Evolutionary conservation across 192 early-diverging fungal genomes (phyloP), one percentile per base, ranked within the genome.

Genomic region (Lobosporangium transversale): DNA sequence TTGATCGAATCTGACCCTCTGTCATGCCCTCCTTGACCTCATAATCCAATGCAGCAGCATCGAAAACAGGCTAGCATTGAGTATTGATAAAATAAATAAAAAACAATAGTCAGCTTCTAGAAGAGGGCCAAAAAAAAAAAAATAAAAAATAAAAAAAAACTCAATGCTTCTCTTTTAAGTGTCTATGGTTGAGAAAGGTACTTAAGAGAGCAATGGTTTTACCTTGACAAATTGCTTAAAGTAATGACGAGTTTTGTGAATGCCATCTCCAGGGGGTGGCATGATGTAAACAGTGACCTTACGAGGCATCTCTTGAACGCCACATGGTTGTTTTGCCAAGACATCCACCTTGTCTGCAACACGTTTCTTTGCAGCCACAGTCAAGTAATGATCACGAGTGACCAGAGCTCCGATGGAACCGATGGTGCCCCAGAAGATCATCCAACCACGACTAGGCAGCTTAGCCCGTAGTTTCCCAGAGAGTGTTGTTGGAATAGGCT

Each of bases 41-140:
- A 48, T 82, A 82, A 47, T 82, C 80, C 60, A 82, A 6, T 43
- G 80, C 80, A n/a, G 80, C 75, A 21, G 80, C 80, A 32, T 74
- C 76, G 27, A 82, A 78, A 4, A 82, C 75, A 42, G 80, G 80
- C 80, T 82, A 78, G 27, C 18, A 45, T 21, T 15, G n/a, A 21
- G 6, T 35, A n/a, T n/a, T n/a, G n/a, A n/a, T n/a, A n/a, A n/a
- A 26, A 24, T 6, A 62, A 37, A 4, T 8, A 32, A 29, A 57
- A 37, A 49, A 21, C 20, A 29, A 44, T 17, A 27, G 36, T 42
- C 37, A 42, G 15, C 15, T 42, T 21, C 14, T n/a, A n/a, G n/a
- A n/a, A n/a, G n/a, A n/a, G n/a, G n/a, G n/a, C n/a, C n/a, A n/a
- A n/a, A n/a, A n/a, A n/a, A n/a, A n/a, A n/a, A n/a, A n/a, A n/a